Evolutionary conservation across 2,329 filamentous ascomycete genomes (phyloP), one percentile per base, ranked within the genome.

Genomic region (Botrytis galanthina): DNA sequence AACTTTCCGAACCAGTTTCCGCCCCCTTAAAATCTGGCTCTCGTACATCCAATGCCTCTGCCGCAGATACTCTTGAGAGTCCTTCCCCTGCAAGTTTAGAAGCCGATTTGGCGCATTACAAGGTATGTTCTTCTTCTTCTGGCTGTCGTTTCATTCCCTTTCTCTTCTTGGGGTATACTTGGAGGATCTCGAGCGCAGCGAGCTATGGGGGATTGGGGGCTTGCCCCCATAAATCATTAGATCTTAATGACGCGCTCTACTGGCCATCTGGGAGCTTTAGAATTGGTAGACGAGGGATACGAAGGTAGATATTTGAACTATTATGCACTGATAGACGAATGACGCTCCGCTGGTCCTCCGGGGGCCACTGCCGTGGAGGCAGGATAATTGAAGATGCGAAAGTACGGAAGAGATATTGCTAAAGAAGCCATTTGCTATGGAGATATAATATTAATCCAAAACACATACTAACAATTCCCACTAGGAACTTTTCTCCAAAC

Each of bases 401-500:
- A 18, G n/a, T 14, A 54, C 51, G 9, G 12, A 18, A 54, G 37
- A 39, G 37, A 39, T 39, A 39, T 39, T 10, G 37, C 37, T n/a
- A 18, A 7, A 54, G 6, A 54, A 54, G n/a, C n/a, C 5, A 29
- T 54, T 1, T 54, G 0, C 5, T 6, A 29, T 54, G n/a, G n/a
- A 54, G 14, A 54, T 29, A 54, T 7, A 29, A 29, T 18, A 18
- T 9, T 1, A 62, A 3, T 7, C 22, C 4, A 0, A 51, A 62
- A 18, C 60, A 39, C 1, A 39, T n/a, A 42, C n/a, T 72, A 29
- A 72, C 29, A 76, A 66, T n/a, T 68, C 62, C 29, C 59, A 7
- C 7, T 76, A 90, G 84, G 95, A 98, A 83, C 89, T 98, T 32
- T 99, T 98, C 83, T 92, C 94, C 60, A 98, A 99, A 84, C 87